Evolutionary conservation across 164 flowering plant species (phyloP).

Genomic region (Cinnamomum micranthum): DNA sequence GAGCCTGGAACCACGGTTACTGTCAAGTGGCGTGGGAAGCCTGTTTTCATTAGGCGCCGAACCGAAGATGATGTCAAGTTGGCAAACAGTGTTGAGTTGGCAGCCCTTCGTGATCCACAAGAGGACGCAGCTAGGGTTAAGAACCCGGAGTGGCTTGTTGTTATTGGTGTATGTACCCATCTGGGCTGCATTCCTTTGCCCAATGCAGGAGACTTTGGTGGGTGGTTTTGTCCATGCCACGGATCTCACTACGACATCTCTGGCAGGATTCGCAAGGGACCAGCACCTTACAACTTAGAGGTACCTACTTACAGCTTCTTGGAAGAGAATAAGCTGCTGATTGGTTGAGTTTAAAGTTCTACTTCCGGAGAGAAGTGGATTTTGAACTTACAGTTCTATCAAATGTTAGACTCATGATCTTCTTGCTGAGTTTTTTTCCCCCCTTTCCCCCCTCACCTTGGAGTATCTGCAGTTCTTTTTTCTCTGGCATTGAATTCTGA

Average conservation of each 20-base stretch:
- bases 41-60: conserved; percentile 11
- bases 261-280: conserved; percentile 15
- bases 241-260: conserved; percentile 20
- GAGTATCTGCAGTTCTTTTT: not conserved
- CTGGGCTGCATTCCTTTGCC: conserved; percentile 19
- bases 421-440: not conserved
- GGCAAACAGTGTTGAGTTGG: conserved; percentile 14
- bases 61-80: conserved; percentile 15
- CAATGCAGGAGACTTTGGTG: conserved; percentile 18
- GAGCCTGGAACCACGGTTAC: conserved; percentile 17
- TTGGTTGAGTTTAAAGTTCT: conserved; percentile 3
- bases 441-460: not conserved
- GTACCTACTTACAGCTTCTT: conserved; percentile 20
- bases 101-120: conserved; percentile 12
- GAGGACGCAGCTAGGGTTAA: conserved; percentile 15
- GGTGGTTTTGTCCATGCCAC: conserved; percentile 23
- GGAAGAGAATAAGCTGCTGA: conserved; percentile 15
- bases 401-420: not conserved
- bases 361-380: not conserved
- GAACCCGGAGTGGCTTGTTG: conserved; percentile 22
- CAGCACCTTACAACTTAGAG: conserved; percentile 17
- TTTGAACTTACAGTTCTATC: not conserved
- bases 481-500: conserved; percentile 2
- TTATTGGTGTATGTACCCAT: conserved; percentile 18
- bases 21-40: conserved; percentile 20